Evolutionary conservation across 2,329 filamentous ascomycete genomes (phyloP).

Genomic region (Neopestalotiopsis clavispora): DNA sequence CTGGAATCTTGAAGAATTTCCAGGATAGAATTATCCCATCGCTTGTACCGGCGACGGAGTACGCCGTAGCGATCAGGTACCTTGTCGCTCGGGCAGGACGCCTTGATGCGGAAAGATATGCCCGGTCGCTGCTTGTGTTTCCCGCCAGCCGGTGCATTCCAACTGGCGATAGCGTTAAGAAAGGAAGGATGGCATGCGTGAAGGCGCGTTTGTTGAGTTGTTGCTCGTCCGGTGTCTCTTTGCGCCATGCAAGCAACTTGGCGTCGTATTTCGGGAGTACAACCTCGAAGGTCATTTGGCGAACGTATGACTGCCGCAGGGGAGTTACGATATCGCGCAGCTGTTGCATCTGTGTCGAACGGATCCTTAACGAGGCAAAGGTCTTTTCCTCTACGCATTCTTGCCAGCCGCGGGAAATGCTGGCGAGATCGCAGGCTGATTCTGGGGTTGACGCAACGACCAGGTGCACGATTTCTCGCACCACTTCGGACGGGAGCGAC

Average conservation of each 20-base stretch:
- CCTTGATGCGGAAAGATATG: background rate
- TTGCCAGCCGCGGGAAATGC: background rate
- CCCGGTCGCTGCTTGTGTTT: background rate
- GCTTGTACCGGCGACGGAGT: background rate
- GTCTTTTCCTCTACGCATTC: background rate
- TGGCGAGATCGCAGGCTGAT: background rate
- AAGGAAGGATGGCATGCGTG: background rate
- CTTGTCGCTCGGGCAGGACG: background rate
- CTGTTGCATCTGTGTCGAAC: background rate
- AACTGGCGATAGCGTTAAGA: background rate
- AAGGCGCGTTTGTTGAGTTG: background rate
- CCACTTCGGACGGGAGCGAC: conserved; percentile 1
- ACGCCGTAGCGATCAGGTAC: background rate
- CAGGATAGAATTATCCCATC: background rate
- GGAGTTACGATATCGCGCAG: background rate
- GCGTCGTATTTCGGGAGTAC: background rate
- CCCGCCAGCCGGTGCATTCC: background rate
- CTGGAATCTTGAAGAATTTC: background rate
- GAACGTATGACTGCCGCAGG: background rate
- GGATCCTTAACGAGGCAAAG: background rate
- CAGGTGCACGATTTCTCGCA: background rate
- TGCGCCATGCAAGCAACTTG: background rate
- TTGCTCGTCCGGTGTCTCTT: background rate
- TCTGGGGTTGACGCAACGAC: background rate
- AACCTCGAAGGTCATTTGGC: conserved; percentile 1